A percentile compares a stretch with the other conserved stretches of the same genome.
Evolutionary conservation across 805 yeast species (phyloP).

Genomic region (Wickerhamiella bombiphila): DNA sequence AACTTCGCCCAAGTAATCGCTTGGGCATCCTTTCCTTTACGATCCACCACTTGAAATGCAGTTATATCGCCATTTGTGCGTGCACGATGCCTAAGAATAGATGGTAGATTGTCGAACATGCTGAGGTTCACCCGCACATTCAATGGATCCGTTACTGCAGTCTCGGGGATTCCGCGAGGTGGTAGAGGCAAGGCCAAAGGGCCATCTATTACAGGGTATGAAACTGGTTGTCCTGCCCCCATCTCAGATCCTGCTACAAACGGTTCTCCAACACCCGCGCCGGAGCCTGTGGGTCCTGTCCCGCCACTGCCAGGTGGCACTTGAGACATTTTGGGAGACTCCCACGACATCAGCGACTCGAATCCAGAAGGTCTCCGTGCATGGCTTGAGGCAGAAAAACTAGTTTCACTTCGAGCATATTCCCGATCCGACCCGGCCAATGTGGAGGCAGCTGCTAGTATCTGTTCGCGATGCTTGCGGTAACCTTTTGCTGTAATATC

Average conservation of each 20-base stretch:
- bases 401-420: conserved; percentile 4
- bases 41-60: conserved; percentile 60
- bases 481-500: conserved; percentile 64
- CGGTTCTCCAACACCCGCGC: conserved; percentile 3
- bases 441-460: conserved; percentile 19
- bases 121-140: conserved; percentile 21
- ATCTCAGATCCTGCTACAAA: conserved; percentile 1
- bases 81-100: conserved; percentile 61
- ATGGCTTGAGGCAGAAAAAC: not conserved
- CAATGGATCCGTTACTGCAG: conserved; percentile 25
- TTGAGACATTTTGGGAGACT: not conserved
- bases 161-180: conserved; percentile 20
- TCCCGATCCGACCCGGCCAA: conserved; percentile 2
- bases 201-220: not conserved
- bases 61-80: conserved; percentile 45
- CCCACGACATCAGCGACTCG: not conserved
- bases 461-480: conserved; percentile 37
- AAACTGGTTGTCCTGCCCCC: not conserved
- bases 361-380: not conserved
- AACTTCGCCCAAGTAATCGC: conserved; percentile 83
- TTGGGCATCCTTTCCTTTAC: conserved; percentile 49
- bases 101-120: conserved; percentile 47
- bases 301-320: not conserved
- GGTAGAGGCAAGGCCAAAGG: conserved; percentile 17
- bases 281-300: not conserved